Base-by-base conservation (phyloP, 202 grass and related monocot genomes). In the Cymbopogon flexuosus region DNA sequence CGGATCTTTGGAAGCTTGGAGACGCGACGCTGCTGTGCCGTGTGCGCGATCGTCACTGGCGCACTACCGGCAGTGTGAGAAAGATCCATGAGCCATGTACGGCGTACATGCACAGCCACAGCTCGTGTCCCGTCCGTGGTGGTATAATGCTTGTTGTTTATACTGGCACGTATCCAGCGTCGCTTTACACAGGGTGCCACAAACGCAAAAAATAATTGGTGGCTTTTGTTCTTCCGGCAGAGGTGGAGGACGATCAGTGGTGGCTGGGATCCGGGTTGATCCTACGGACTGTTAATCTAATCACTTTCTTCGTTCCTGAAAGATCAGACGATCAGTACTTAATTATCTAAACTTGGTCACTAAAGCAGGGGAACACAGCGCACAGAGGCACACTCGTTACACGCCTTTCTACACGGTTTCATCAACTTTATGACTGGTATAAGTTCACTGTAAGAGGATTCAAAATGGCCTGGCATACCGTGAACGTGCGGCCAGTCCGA, bases 1-100 rank as follows among this genome's bases (percentile, higher is more conserved):
- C 82, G 66, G 78, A 52, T 89, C 58, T 81, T 62, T 47, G 76
- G 77, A 70, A 11, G 2, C 14, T 62, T 47, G 76, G 77, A 70
- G 75, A 66, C 42, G 61, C n/a, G 75, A 65, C 45, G 63, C 19
- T 0, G 46, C 31, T 15, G 62, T 11, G 52, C 31, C 31, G 16
- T 54, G 8, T 51, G 76, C 76, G n/a, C 18, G 61, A 74, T 46
- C 51, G 51, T 56, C 47, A 58, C 76, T 36, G 36, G 69, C 46
- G 83, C 83, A 73, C 76, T 80, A 80, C 13, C 43, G 31, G 31
- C 31, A 3, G 2, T 27, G 31, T 3, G 31, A 49, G 5, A 65
- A 22, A 40, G 10, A 42, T 69, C 31, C 31, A 33, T 4, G 31
- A 27, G 27, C 27, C 27, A 27, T n/a, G 47, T n/a, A 51, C 16